These are phyloP conservation scores for Verticillium zaregamsianum DNA, from an alignment of 2,329 filamentous ascomycete genomes.

Conservation along the genomic window DNA sequence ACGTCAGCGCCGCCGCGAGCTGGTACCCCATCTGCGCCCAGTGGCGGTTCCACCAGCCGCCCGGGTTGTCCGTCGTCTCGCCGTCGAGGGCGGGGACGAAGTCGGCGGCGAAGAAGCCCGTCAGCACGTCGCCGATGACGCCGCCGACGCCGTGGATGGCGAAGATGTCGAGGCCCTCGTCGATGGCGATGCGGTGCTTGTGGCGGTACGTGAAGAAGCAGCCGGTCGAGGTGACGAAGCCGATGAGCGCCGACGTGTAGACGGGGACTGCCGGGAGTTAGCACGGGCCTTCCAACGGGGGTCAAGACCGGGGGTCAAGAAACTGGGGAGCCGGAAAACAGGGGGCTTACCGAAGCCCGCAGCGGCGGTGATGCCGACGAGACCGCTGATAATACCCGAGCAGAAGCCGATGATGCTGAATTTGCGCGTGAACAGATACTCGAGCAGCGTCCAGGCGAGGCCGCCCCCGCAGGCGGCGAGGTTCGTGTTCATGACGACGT, in stretches of 20 bases:
- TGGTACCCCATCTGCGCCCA: slow-evolving; percentile 53
- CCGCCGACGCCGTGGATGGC: slow-evolving; percentile 58
- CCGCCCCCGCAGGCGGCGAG: slow-evolving; percentile 51
- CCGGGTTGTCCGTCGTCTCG: slow-evolving; percentile 34
- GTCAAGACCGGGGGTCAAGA: background rate
- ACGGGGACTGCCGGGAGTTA: slow-evolving; percentile 32
- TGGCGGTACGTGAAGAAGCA: slow-evolving; percentile 43
- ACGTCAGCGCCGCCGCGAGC: slow-evolving; percentile 52
- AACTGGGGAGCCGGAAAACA: no score
- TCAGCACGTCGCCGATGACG: slow-evolving; percentile 51
- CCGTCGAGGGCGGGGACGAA: slow-evolving; percentile 49
- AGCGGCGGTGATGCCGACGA: slow-evolving; percentile 56
- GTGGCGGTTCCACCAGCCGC: slow-evolving; percentile 47
- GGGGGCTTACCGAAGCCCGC: slow-evolving; percentile 38
- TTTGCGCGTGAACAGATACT: slow-evolving; percentile 42
- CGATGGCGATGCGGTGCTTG: slow-evolving; percentile 48
- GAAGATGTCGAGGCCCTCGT: slow-evolving; percentile 57
- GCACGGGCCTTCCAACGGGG: no score
- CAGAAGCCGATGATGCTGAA: slow-evolving; percentile 46
- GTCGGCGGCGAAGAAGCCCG: slow-evolving; percentile 51
- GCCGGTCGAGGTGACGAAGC: slow-evolving; percentile 42
- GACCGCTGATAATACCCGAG: slow-evolving; percentile 50
- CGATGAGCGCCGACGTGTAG: slow-evolving; percentile 46
- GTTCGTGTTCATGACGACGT: slow-evolving; percentile 56
- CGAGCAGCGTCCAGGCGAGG: slow-evolving; percentile 48